Conservation (phyloP, 1,284 basidiomycete species). For the Gastroboletus turbinatus region DNA sequence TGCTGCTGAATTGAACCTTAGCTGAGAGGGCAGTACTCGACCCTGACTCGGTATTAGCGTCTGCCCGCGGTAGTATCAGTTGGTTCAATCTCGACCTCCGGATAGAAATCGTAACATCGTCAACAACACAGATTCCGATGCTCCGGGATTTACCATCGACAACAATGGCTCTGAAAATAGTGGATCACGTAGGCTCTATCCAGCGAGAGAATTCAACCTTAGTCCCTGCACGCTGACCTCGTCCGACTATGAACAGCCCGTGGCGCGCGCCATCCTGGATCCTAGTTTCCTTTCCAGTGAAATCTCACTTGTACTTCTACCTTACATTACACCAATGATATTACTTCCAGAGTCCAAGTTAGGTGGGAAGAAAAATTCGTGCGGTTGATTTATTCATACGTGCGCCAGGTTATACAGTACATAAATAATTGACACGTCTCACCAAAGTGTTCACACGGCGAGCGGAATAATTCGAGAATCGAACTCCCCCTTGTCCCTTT, state of each 20-base stretch:
- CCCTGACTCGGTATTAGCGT: neutral
- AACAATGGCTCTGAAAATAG: slow-evolving; percentile 3
- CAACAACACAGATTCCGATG: neutral
- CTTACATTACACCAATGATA: neutral
- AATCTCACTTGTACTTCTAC: neutral
- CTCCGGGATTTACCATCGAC: slow-evolving; percentile 10
- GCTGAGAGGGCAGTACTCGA: neutral
- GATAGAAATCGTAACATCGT: slow-evolving; percentile 3
- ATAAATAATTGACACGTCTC: neutral
- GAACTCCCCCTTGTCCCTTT: neutral
- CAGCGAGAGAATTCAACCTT: too few relatives aligned
- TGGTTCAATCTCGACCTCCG: neutral
- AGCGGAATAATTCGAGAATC: neutral
- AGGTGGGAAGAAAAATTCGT: neutral
- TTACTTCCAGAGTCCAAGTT: neutral
- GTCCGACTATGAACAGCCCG: neutral
- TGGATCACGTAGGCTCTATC: slow-evolving; percentile 14
- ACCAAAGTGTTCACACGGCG: neutral
- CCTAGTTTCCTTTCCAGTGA: too few relatives aligned
- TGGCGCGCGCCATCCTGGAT: neutral
- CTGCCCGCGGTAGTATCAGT: neutral
- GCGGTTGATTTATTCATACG: neutral
- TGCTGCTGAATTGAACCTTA: neutral
- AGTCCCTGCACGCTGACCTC: too few relatives aligned
- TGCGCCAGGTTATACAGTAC: neutral